Base-by-base conservation (phyloP, 208 protist species). In the Phytomonas sp. region DNA sequence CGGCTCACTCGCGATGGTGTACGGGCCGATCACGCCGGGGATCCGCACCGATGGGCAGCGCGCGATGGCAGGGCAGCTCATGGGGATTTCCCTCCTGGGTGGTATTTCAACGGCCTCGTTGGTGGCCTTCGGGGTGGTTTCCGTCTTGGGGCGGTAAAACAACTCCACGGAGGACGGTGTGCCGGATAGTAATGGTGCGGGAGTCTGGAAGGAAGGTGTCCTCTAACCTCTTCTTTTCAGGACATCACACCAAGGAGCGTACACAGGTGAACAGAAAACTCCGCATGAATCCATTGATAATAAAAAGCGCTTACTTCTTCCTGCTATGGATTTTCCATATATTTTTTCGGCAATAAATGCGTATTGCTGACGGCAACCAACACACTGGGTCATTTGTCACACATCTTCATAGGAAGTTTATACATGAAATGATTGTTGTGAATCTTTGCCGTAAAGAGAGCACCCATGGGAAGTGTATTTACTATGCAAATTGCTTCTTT, bases 21-120 rank as follows among this genome's bases (percentile, higher is more conserved):
- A 83, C 28, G 92, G 87, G 13, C 87, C 89, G n/a, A 77, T 73
- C 59, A 78, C 75, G 11, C 26, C 75, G 15, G 73, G 67, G 8
- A 77, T 93, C 31, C 73, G 71, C 62, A 87, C 83, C n/a, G 81
- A 83, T 13, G 85, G 85, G 11, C 77, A 94, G 83, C 82, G 79
- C 28, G 83, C 87, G 28, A 88, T 94, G 88, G 85, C 88, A 0
- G 88, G 88, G 4, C 83, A 91, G 73, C 73, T 90, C 34, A 94
- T 94, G 88, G 83, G 85, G 17, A 80, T 94, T 46, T 67, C 85
- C 31, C 82, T 94, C 32, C 78, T 94, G 15, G 78, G 70, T 3
- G 88, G 88, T 59, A 77, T 79, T 29, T 91, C 85, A 3, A 32
- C 80, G 40, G 81, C 82, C 9, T 84, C 81, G 3, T 64, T 91